These are phyloP conservation scores for Pythium monospermum DNA, from an alignment of 352 stramenopile species.

Conservation along the genomic window DNA sequence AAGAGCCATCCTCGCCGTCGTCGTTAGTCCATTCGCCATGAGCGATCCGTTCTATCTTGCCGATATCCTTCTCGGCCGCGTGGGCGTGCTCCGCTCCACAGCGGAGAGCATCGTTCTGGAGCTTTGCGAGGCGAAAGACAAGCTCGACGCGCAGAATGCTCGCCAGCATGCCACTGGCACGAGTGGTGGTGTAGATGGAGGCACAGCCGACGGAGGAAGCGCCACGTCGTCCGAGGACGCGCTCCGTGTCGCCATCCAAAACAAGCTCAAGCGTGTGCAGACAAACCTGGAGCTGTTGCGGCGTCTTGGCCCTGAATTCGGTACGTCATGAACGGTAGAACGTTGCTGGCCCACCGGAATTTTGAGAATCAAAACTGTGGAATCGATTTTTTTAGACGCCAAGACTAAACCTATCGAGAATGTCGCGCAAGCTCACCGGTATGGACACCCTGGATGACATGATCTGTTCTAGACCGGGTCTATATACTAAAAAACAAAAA, in stretches of 20 bases:
- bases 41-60: slow-evolving; percentile 86
- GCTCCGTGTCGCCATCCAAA: slow-evolving; percentile 76
- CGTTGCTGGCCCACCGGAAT: no score
- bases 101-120: slow-evolving; percentile 84
- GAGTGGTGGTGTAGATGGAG: slow-evolving; percentile 1
- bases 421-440: slow-evolving; percentile 80
- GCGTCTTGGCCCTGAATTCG: slow-evolving; percentile 80
- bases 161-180: slow-evolving; percentile 10
- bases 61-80: slow-evolving; percentile 77
- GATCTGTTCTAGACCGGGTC: no score
- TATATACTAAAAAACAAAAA: not conserved
- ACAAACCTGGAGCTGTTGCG: slow-evolving; percentile 82
- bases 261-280: slow-evolving; percentile 81
- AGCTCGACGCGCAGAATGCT: slow-evolving; percentile 40
- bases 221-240: slow-evolving; percentile 41
- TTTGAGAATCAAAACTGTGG: not conserved
- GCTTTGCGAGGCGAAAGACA: slow-evolving; percentile 64
- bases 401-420: slow-evolving; percentile 86
- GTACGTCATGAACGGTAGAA: slow-evolving; percentile 31
- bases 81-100: slow-evolving; percentile 78
- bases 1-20: slow-evolving; percentile 1
- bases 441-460: not conserved
- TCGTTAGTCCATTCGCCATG: slow-evolving; percentile 29
- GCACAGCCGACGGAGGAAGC: slow-evolving; percentile 2
- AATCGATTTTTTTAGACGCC: slow-evolving; percentile 34